Evolutionary conservation across 352 stramenopile species (phyloP), one percentile per base, ranked within the genome.

Genomic region (Globisporangium rhizosaccharum): DNA sequence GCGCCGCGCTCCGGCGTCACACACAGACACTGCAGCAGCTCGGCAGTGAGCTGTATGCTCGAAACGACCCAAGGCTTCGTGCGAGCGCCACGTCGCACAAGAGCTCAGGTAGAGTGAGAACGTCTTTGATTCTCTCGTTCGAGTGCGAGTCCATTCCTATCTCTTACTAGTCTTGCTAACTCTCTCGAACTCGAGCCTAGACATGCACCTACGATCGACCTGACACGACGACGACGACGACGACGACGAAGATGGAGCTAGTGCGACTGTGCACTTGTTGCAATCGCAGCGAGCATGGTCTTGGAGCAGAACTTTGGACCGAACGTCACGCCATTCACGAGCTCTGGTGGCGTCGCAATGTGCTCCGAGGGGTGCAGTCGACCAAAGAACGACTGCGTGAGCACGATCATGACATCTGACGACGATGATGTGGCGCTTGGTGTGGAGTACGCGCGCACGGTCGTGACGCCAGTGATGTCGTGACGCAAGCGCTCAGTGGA

Each of bases 391-490:
- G n/a, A 15, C 48, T 53, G 48, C 12, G 48, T 53, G 10, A 53
- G 17, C 48, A 41, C 48, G 26, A 53, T 20, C 44, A n/a, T 49
- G 18, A 28, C 18, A 18, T 49, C 44, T 25, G 44, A 20, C 39
- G 39, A 5, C 39, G 39, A 44, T 12, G 12, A 23, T 23, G 23
- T 6, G 12, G 39, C 39, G 39, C 39, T 44, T 26, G 7, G 17
- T 52, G 47, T 52, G 9, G 23, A 25, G 28, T 39, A 52, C 47
- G 47, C 47, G 12, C 26, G 23, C 11, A 52, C 47, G 6, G 15
- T 33, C 25, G 26, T 37, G 23, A 52, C 47, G 47, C 47, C 47
- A 23, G 47, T 71, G 45, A 63, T 67, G 51, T 75, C 67, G 46
- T 72, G 52, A 7, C 59, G 49, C 6, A 65, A 46, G 0, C 67